Percentiles rank a stretch among this genome's conserved stretches.
These are phyloP conservation scores for Cordia subcordata DNA, from an alignment of 257 asterid genomes.

Conservation along the genomic window DNA sequence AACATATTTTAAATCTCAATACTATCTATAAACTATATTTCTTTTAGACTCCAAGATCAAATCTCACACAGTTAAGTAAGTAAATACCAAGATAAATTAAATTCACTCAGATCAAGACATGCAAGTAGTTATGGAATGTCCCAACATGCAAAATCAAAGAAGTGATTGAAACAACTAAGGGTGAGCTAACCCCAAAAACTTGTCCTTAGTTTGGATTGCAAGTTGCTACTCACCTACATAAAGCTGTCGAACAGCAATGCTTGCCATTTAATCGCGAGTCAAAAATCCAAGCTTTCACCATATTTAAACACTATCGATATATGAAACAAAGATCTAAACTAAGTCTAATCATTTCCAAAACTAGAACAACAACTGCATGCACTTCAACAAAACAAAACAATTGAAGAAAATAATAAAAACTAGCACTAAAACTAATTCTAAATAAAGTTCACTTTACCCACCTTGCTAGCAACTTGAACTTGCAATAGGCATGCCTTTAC, in stretches of 20 bases:
- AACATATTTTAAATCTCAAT: too few relatives aligned
- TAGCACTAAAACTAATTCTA: slow-evolving; percentile 14
- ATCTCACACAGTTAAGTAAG: neutral
- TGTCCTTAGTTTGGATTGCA: too few relatives aligned
- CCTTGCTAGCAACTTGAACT: slow-evolving; percentile 59
- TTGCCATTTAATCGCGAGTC: slow-evolving; percentile 8
- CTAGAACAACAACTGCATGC: slow-evolving; percentile 22
- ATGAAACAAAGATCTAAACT: slow-evolving; percentile 27
- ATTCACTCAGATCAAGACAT: neutral
- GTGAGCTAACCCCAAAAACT: too few relatives aligned
- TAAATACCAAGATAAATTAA: neutral
- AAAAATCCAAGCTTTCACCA: neutral
- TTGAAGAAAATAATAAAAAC: slow-evolving; percentile 18
- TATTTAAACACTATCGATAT: neutral
- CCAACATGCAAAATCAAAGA: neutral
- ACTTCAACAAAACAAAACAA: slow-evolving; percentile 7
- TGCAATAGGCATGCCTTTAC: slow-evolving; percentile 64
- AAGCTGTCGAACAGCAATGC: neutral
- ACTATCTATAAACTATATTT: too few relatives aligned
- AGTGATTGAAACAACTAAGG: slow-evolving; percentile 1
- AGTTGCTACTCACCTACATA: too few relatives aligned
- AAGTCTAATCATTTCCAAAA: slow-evolving; percentile 2
- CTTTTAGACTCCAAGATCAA: too few relatives aligned
- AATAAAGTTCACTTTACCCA: slow-evolving; percentile 29
- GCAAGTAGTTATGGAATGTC: neutral